Percentiles rank a stretch among this genome's conserved stretches.
These are phyloP conservation scores for Zygosaccharomyces siamensis DNA, from an alignment of 805 yeast species.

Conservation along the genomic window DNA sequence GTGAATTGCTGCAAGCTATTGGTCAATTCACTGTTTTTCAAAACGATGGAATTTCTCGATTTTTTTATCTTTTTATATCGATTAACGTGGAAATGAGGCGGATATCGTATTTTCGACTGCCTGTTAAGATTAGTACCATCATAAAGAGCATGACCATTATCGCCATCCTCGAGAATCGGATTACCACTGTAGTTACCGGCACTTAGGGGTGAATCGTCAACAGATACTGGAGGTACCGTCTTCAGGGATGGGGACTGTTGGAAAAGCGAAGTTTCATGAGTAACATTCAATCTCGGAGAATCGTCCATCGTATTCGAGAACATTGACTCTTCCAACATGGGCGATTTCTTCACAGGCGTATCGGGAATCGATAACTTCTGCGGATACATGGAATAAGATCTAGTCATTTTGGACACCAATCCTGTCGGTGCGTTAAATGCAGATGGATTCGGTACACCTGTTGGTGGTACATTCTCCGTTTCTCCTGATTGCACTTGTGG, in stretches of 20 bases:
- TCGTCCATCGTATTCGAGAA: slow-evolving; percentile 15
- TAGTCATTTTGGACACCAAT: slow-evolving; percentile 28
- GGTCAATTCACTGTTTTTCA: slow-evolving; percentile 31
- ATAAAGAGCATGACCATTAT: neutral
- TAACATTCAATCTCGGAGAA: slow-evolving; percentile 15
- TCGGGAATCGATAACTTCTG: slow-evolving; percentile 28
- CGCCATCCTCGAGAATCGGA: neutral
- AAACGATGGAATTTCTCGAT: slow-evolving; percentile 26
- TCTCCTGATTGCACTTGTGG: slow-evolving; percentile 7
- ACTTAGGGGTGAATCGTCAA: slow-evolving; percentile 22
- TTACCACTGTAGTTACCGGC: slow-evolving; percentile 1
- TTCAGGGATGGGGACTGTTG: slow-evolving; percentile 21
- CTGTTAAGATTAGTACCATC: slow-evolving; percentile 2
- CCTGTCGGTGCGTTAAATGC: slow-evolving; percentile 28
- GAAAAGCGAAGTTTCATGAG: slow-evolving; percentile 19
- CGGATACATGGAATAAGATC: slow-evolving; percentile 17
- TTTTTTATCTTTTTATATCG: slow-evolving; percentile 27
- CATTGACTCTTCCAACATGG: slow-evolving; percentile 14
- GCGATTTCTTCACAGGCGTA: slow-evolving; percentile 34
- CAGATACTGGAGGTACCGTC: slow-evolving; percentile 15
- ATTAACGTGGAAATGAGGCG: slow-evolving; percentile 16
- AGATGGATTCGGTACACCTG: slow-evolving; percentile 23
- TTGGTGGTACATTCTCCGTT: slow-evolving; percentile 10
- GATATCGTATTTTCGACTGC: slow-evolving; percentile 8
- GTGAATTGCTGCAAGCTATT: slow-evolving; percentile 35